Evolutionary conservation across 495 filamentous ascomycete species (phyloP).

Genomic region (Podospora sp.): DNA sequence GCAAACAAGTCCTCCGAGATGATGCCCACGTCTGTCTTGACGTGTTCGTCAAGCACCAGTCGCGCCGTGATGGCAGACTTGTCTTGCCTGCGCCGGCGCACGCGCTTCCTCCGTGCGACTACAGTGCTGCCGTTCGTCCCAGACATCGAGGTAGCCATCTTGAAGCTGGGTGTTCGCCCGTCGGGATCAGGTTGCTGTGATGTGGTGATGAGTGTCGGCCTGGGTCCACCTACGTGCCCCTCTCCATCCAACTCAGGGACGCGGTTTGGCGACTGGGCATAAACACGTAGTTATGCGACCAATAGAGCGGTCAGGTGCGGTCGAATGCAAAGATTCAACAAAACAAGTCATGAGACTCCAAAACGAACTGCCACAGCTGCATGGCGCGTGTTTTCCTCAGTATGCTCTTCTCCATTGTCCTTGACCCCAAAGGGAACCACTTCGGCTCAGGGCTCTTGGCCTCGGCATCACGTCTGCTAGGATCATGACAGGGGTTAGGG

Average conservation of each 20-base stretch:
- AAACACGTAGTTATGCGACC: neutral
- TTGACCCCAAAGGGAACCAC: neutral
- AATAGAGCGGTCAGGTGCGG: neutral
- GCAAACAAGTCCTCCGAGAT: constrained; percentile 83
- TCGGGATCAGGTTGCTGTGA: neutral
- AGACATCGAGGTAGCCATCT: constrained; percentile 29
- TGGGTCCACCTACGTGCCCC: constrained; percentile 6
- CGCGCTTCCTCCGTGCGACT: constrained; percentile 37
- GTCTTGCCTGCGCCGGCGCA: constrained; percentile 53
- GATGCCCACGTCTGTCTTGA: constrained; percentile 85
- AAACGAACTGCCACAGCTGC: neutral
- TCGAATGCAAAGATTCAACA: neutral
- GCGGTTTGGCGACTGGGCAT: neutral
- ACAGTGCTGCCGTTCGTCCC: constrained; percentile 14
- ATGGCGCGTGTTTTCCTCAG: neutral
- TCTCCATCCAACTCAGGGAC: constrained; percentile 6
- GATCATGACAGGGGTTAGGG: constrained; percentile 3
- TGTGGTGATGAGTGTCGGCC: neutral
- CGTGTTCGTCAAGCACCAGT: constrained; percentile 76
- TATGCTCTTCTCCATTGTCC: constrained; percentile 3
- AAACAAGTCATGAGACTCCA: neutral
- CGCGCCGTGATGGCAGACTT: constrained; percentile 56
- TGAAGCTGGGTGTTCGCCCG: constrained; percentile 1
- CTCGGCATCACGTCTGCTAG: constrained; percentile 6
- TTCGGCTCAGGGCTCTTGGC: constrained; percentile 1